phyloP scores from a whole-genome alignment of 1,284 basidiomycete genomes.

The Limonomyces culmigenus region DNA sequence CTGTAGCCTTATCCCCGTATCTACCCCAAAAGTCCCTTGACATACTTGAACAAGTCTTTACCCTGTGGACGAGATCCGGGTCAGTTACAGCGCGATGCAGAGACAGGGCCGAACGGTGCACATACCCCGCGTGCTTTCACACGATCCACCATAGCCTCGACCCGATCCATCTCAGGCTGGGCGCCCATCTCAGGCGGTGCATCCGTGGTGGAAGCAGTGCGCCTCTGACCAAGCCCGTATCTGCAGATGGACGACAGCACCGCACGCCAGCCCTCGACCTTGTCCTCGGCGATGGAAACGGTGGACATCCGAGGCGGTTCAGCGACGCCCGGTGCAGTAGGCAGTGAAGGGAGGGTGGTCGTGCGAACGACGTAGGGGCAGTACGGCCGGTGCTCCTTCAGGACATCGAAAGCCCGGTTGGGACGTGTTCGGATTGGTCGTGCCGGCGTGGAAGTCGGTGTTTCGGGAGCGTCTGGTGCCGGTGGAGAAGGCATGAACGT shows the following conservation, averaged over 20 bases:
- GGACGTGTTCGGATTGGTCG: slow-evolving; percentile 10
- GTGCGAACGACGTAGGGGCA: slow-evolving; percentile 66
- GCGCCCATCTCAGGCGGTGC: background rate
- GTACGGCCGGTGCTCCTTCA: slow-evolving; percentile 66
- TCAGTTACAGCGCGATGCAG: background rate
- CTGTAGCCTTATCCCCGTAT: no score
- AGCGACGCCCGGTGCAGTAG: no score
- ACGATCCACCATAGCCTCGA: background rate
- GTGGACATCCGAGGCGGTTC: slow-evolving; percentile 9
- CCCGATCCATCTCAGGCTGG: background rate
- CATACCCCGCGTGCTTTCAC: background rate
- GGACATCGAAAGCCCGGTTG: slow-evolving; percentile 46
- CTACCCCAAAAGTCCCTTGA: background rate
- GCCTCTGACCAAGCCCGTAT: slow-evolving; percentile 38
- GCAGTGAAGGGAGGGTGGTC: slow-evolving; percentile 41
- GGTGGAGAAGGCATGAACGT: slow-evolving; percentile 26
- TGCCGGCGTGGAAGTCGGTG: slow-evolving; percentile 1
- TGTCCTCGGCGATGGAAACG: slow-evolving; percentile 1
- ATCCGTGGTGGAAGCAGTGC: background rate
- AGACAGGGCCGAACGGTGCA: background rate
- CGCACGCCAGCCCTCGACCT: slow-evolving; percentile 57
- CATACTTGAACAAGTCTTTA: background rate
- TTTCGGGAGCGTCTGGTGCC: slow-evolving; percentile 6
- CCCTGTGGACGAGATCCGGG: background rate
- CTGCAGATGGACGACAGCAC: slow-evolving; percentile 47